A percentile compares a stretch with the other conserved stretches of the same genome.
Evolutionary conservation across 2,329 filamentous ascomycete genomes (phyloP).

Genomic region (Microcyclospora pomicola): DNA sequence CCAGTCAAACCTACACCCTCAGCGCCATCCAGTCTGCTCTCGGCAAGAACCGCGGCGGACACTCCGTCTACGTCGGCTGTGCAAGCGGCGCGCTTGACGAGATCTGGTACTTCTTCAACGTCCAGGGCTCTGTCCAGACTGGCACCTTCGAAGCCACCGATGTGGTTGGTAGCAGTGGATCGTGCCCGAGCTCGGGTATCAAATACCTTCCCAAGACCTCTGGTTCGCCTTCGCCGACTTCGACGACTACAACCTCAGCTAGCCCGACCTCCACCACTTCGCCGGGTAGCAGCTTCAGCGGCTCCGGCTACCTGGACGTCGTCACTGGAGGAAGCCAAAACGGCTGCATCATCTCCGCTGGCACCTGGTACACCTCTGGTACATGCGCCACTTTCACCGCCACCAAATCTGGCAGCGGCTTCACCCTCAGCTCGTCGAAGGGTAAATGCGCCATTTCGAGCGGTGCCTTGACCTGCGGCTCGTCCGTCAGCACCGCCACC

Average conservation of each 20-base stretch:
- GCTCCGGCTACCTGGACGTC: conserved; percentile 48
- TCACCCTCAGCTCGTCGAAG: conserved; percentile 45
- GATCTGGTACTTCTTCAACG: conserved; percentile 51
- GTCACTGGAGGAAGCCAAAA: conserved; percentile 32
- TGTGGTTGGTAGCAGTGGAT: conserved; percentile 40
- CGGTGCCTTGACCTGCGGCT: conserved; percentile 42
- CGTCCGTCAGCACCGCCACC: conserved; percentile 29
- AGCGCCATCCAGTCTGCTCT: conserved; percentile 47
- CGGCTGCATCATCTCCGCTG: conserved; percentile 54
- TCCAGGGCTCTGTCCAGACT: conserved; percentile 43
- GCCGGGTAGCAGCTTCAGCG: conserved; percentile 35
- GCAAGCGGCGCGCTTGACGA: conserved; percentile 35
- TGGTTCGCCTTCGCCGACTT: conserved; percentile 17
- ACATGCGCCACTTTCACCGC: conserved; percentile 55
- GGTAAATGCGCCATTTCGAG: conserved; percentile 43
- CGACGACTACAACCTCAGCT: conserved; percentile 20
- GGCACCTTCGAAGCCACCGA: conserved; percentile 47
- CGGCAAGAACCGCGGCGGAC: conserved; percentile 35
- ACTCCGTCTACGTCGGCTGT: conserved; percentile 48
- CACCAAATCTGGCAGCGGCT: conserved; percentile 30
- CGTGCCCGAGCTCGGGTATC: conserved; percentile 49
- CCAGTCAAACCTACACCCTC: conserved; percentile 44
- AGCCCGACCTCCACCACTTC: conserved; percentile 21
- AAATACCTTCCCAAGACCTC: conserved; percentile 48
- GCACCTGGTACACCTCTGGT: conserved; percentile 53